Evolutionary conservation across 176 grass and related monocot genomes (phyloP).

Genomic region (Elaeis guineensis): DNA sequence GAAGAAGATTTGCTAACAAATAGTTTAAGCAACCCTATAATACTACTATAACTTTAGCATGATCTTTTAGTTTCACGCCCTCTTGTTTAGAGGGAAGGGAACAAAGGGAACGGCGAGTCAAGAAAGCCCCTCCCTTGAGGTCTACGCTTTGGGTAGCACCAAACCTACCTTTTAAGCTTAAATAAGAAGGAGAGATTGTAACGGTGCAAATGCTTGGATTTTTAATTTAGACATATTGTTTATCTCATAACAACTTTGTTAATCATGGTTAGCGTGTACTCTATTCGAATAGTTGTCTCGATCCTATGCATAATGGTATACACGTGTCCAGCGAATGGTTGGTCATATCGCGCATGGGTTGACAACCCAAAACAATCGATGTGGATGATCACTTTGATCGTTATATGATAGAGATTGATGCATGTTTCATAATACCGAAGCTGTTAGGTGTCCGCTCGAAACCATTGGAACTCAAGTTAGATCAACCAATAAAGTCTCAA

Average conservation of each 20-base stretch:
- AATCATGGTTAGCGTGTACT: slow-evolving; percentile 20
- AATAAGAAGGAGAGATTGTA: slow-evolving; percentile 1
- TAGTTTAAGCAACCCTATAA: slow-evolving; percentile 27
- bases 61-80: slow-evolving; percentile 7
- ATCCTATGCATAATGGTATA: not conserved
- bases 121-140: slow-evolving; percentile 12
- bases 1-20: slow-evolving; percentile 32
- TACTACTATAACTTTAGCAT: slow-evolving; percentile 26
- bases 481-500: too few species aligned
- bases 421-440: too few species aligned
- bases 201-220: slow-evolving; percentile 13
- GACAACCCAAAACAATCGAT: too few species aligned
- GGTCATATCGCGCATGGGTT: not conserved
- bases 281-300: slow-evolving; percentile 15
- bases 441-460: too few species aligned
- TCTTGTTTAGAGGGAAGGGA: slow-evolving; percentile 24
- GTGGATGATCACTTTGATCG: too few species aligned
- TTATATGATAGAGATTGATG: too few species aligned
- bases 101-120: slow-evolving; percentile 26
- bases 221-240: slow-evolving; percentile 19
- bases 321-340: not conserved
- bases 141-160: slow-evolving; percentile 31
- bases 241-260: slow-evolving; percentile 16
- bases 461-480: too few species aligned
- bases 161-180: slow-evolving; percentile 23